Percentiles rank a stretch among this genome's conserved stretches.
These are phyloP conservation scores for Cyphellophora attinorum DNA, from an alignment of 2,329 filamentous ascomycete genomes.

Conservation along the genomic window DNA sequence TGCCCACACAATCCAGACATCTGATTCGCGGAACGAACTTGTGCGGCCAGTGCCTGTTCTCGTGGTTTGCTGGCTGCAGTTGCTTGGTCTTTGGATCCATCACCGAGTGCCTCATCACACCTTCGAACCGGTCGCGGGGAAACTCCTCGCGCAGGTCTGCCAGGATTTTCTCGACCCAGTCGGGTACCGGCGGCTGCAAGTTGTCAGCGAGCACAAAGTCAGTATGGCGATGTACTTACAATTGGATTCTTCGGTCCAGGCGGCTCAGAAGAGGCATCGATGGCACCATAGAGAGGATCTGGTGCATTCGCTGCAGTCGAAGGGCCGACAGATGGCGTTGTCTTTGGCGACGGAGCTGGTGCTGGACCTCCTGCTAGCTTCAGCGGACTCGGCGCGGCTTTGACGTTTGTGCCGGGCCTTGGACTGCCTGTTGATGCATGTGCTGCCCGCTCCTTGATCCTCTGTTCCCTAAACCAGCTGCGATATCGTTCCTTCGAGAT, in stretches of 20 bases:
- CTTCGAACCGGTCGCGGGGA: slow-evolving; percentile 75
- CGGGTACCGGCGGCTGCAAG: slow-evolving; percentile 67
- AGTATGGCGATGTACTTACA: slow-evolving; percentile 24
- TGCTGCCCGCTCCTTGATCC: slow-evolving; percentile 38
- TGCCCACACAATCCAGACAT: slow-evolving; percentile 86
- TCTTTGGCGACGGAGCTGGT: slow-evolving; percentile 21
- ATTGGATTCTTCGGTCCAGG: slow-evolving; percentile 31
- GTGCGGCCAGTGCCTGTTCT: slow-evolving; percentile 55
- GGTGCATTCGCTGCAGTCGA: slow-evolving; percentile 26
- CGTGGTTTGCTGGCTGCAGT: slow-evolving; percentile 46
- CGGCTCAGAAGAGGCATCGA: slow-evolving; percentile 35
- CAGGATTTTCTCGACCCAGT: slow-evolving; percentile 73
- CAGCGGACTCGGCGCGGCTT: slow-evolving; percentile 22
- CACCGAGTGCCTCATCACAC: slow-evolving; percentile 80
- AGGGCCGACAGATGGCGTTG: slow-evolving; percentile 24
- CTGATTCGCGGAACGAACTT: slow-evolving; percentile 83
- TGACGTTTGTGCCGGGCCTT: slow-evolving; percentile 12
- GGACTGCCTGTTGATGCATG: slow-evolving; percentile 20
- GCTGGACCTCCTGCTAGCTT: slow-evolving; percentile 40
- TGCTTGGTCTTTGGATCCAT: slow-evolving; percentile 63
- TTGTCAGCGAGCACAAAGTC: slow-evolving; percentile 1
- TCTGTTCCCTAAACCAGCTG: slow-evolving; percentile 44
- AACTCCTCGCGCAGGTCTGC: slow-evolving; percentile 59
- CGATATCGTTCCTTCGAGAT: slow-evolving; percentile 63
- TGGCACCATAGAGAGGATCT: slow-evolving; percentile 29